A percentile compares a stretch with the other conserved stretches of the same genome.
Evolutionary conservation across 169 alveolate species (phyloP).

Genomic region (Plasmodium gonderi): DNA sequence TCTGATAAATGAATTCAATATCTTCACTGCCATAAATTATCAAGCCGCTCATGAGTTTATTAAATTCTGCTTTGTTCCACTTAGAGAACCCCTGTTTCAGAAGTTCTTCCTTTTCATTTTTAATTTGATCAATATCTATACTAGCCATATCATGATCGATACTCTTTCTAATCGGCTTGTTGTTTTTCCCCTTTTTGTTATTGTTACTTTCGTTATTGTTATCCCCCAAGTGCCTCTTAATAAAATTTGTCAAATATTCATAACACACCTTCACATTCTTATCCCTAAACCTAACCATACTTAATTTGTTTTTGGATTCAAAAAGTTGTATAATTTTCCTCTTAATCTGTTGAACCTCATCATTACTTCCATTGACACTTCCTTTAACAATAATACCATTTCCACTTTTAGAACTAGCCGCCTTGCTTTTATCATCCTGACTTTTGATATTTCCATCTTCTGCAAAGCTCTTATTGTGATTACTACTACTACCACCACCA

Average conservation of each 20-base stretch:
- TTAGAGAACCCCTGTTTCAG: conserved; percentile 42
- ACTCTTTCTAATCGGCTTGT: neutral
- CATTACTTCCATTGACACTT: neutral
- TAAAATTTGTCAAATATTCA: conserved; percentile 10
- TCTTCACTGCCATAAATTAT: conserved; percentile 41
- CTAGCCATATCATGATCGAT: conserved; percentile 12
- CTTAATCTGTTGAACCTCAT: neutral
- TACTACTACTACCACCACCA: neutral
- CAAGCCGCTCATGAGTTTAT: conserved; percentile 47
- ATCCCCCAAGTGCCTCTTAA: conserved; percentile 11
- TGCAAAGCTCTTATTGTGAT: neutral
- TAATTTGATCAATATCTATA: conserved; percentile 42
- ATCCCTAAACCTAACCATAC: conserved; percentile 29
- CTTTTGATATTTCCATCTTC: neutral
- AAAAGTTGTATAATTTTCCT: conserved; percentile 12
- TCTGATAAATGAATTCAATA: conserved; percentile 40
- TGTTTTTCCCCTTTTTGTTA: conserved; percentile 6
- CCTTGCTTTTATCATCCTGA: neutral
- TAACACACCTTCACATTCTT: conserved; percentile 38
- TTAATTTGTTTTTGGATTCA: conserved; percentile 25
- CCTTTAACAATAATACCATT: neutral
- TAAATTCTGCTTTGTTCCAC: conserved; percentile 66
- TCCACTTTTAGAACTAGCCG: too few species aligned
- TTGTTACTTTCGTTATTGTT: neutral
- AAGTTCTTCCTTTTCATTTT: conserved; percentile 27